Evolutionary conservation across 2,329 filamentous ascomycete species (phyloP).

Genomic region (Phaeosphaeriaceae sp.): DNA sequence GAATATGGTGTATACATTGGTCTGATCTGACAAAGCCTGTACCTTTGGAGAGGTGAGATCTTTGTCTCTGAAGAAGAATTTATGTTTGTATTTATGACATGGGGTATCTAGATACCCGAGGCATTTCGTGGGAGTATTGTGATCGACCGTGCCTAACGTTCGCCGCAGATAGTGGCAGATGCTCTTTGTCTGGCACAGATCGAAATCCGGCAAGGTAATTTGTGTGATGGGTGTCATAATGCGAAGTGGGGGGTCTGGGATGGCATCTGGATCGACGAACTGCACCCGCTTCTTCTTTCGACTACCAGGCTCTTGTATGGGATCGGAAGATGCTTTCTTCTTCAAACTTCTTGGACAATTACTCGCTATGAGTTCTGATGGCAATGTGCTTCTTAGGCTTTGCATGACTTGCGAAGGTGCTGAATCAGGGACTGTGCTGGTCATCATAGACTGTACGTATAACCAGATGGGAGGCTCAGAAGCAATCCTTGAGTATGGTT

Average conservation of each 20-base stretch:
- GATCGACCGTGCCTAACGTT: conserved; percentile 10
- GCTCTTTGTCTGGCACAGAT: conserved; percentile 31
- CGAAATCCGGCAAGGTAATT: conserved; percentile 8
- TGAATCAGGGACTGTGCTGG: background rate
- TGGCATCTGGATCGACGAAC: conserved; percentile 5
- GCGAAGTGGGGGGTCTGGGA: background rate
- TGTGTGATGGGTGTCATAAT: background rate
- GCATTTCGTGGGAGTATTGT: conserved; percentile 10
- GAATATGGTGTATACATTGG: conserved; percentile 6
- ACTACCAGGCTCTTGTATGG: background rate
- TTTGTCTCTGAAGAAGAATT: conserved; percentile 25
- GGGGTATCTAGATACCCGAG: conserved; percentile 33
- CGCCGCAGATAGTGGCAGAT: conserved; percentile 30
- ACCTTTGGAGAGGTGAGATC: background rate
- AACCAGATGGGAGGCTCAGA: conserved; percentile 29
- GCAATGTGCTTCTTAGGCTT: background rate
- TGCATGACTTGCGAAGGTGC: background rate
- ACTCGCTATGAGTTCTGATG: background rate
- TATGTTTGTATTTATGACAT: conserved; percentile 21
- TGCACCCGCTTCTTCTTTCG: conserved; percentile 20
- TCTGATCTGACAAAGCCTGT: background rate
- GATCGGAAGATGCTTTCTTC: conserved; percentile 23
- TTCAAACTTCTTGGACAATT: conserved; percentile 12
- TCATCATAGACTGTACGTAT: conserved; percentile 26
- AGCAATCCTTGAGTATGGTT: background rate